phyloP scores from a whole-genome alignment of 306 rosid species.

The Glycine latifolia region DNA sequence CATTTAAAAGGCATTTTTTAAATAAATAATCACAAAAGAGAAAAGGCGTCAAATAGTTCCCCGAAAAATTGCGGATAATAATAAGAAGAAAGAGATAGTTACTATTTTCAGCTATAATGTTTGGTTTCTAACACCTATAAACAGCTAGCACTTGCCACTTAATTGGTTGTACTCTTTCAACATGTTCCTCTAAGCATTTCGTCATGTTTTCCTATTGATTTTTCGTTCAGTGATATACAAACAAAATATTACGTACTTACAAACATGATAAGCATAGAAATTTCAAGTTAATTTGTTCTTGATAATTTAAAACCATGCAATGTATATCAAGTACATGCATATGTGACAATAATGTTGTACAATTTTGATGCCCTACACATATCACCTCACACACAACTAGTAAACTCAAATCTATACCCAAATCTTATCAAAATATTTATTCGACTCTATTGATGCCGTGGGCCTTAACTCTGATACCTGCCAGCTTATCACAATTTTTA shows the following conservation, averaged over 20 bases:
- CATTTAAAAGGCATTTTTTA: background rate
- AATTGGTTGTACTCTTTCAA: conserved; percentile 6
- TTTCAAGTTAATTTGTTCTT: background rate
- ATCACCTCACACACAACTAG: background rate
- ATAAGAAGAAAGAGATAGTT: conserved; percentile 28
- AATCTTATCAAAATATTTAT: conserved; percentile 6
- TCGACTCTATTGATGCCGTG: background rate
- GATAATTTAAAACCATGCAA: background rate
- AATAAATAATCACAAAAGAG: background rate
- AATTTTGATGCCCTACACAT: conserved; percentile 2
- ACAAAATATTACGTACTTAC: background rate
- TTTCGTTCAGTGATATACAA: background rate
- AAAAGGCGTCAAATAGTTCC: background rate
- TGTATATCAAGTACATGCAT: background rate
- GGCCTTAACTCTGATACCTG: background rate
- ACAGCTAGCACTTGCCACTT: conserved; percentile 26
- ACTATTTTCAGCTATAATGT: background rate
- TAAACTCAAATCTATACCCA: background rate
- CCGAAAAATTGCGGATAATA: background rate
- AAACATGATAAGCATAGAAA: background rate
- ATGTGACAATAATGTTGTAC: background rate
- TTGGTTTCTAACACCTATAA: background rate
- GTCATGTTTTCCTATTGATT: background rate
- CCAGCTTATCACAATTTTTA: background rate
- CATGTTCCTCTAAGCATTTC: conserved; percentile 8